A percentile compares a stretch with the other conserved stretches of the same genome.
Conservation (phyloP, 495 filamentous ascomycete genomes). For the Amniculicola lignicola region DNA sequence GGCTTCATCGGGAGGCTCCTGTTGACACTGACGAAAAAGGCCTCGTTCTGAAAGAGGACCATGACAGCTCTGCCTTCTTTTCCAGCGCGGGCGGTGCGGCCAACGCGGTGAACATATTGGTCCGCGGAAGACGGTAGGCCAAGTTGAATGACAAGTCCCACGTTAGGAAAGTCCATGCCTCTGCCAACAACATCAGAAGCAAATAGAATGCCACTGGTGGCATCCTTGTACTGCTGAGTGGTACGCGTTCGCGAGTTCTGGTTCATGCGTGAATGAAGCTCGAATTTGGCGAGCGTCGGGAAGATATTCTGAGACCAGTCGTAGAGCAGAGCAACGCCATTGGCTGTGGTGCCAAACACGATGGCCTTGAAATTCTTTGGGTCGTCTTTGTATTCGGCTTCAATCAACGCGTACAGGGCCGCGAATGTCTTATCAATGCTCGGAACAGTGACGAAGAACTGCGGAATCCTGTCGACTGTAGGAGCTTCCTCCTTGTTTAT, state of each 20-base stretch:
- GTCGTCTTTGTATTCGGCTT: constrained; percentile 34
- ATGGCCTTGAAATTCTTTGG: constrained; percentile 58
- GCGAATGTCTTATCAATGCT: constrained; percentile 53
- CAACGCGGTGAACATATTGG: constrained; percentile 71
- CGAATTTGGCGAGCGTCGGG: constrained; percentile 48
- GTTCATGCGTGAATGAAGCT: constrained; percentile 60
- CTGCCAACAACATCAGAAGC: constrained; percentile 69
- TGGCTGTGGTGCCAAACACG: constrained; percentile 65
- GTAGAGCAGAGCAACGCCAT: constrained; percentile 56
- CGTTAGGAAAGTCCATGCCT: constrained; percentile 73
- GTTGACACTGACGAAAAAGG: constrained; percentile 57
- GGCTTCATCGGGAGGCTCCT: constrained; percentile 54
- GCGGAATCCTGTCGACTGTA: constrained; percentile 60
- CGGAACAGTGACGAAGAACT: constrained; percentile 54
- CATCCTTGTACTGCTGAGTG: constrained; percentile 60
- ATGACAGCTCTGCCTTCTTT: constrained; percentile 66
- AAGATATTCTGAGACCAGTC: constrained; percentile 47
- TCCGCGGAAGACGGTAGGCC: constrained; percentile 60
- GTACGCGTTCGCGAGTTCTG: constrained; percentile 56
- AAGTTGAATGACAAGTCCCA: constrained; percentile 69
- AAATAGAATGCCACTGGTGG: constrained; percentile 55
- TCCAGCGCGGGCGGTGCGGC: constrained; percentile 68
- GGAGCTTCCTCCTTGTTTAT: constrained; percentile 58
- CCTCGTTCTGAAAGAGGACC: constrained; percentile 58
- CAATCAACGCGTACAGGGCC: constrained; percentile 41